A percentile compares a stretch with the other conserved stretches of the same genome.
These are phyloP conservation scores for Aureobasidium musti DNA, from an alignment of 2,329 filamentous ascomycete species.

Conservation along the genomic window DNA sequence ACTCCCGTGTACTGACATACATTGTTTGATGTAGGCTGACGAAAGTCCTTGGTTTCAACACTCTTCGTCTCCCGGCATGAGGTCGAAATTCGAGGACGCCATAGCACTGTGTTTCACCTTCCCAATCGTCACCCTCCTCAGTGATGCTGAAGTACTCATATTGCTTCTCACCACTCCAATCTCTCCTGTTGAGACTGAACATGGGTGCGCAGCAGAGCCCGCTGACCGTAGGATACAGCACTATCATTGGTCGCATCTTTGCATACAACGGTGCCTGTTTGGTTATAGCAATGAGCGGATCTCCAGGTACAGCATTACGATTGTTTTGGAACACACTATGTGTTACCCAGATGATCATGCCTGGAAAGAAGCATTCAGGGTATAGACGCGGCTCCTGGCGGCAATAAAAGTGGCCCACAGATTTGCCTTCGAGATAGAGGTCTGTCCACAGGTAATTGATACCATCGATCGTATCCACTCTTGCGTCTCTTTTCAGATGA, in stretches of 20 bases:
- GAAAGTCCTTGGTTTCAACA: background rate
- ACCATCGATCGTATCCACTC: background rate
- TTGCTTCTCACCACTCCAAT: background rate
- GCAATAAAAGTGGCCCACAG: background rate
- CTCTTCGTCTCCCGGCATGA: background rate
- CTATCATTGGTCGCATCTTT: background rate
- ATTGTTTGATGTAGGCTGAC: background rate
- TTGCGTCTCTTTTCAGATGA: background rate
- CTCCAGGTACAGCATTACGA: background rate
- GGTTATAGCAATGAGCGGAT: background rate
- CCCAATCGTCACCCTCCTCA: background rate
- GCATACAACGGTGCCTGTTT: background rate
- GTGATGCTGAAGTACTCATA: background rate
- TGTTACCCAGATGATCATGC: conserved; percentile 1
- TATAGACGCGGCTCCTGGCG: background rate
- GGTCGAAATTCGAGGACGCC: background rate
- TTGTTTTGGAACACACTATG: background rate
- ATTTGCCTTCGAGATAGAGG: background rate
- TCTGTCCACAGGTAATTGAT: background rate
- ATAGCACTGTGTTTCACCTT: background rate
- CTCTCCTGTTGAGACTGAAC: background rate
- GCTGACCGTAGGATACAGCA: background rate
- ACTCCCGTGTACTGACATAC: conserved; percentile 2
- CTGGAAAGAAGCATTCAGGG: background rate
- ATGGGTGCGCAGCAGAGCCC: background rate